These are phyloP conservation scores for Massarina eburnea DNA, from an alignment of 2,329 filamentous ascomycete genomes.

Conservation along the genomic window DNA sequence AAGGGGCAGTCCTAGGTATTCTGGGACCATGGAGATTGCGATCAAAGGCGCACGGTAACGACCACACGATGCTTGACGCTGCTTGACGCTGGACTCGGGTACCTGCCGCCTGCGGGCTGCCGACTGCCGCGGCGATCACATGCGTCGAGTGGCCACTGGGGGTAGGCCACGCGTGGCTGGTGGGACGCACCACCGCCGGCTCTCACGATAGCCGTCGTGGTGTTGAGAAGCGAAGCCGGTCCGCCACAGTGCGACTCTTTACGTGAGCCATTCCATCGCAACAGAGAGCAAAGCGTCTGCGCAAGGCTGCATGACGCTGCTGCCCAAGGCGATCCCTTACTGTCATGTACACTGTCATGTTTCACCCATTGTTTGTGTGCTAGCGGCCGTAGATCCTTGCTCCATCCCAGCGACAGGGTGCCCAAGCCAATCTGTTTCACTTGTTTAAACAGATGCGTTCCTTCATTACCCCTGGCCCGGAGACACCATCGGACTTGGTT, in stretches of 20 bases:
- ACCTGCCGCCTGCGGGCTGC: conserved; percentile 6
- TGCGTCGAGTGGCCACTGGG: background rate
- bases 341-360: conserved; percentile 33
- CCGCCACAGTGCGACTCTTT: background rate
- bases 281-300: background rate
- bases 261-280: background rate
- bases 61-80: too few relatives aligned
- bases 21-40: conserved; percentile 13
- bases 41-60: conserved; percentile 8
- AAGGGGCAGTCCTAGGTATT: conserved; percentile 3
- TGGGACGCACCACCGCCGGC: background rate
- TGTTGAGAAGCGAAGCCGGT: background rate
- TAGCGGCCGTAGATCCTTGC: conserved; percentile 23
- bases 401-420: conserved; percentile 19
- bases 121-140: conserved; percentile 2
- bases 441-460: conserved; percentile 39
- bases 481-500: conserved; percentile 25
- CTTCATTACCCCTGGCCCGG: conserved; percentile 38
- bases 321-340: conserved; percentile 28
- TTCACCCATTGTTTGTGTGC: conserved; percentile 31
- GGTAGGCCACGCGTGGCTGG: background rate
- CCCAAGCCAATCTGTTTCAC: conserved; percentile 36
- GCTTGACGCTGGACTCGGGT: background rate
- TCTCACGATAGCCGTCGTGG: background rate
- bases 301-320: conserved; percentile 10